phyloP scores from a whole-genome alignment of 2,329 filamentous ascomycete genomes.

The Pseudogymnoascus sp. region DNA sequence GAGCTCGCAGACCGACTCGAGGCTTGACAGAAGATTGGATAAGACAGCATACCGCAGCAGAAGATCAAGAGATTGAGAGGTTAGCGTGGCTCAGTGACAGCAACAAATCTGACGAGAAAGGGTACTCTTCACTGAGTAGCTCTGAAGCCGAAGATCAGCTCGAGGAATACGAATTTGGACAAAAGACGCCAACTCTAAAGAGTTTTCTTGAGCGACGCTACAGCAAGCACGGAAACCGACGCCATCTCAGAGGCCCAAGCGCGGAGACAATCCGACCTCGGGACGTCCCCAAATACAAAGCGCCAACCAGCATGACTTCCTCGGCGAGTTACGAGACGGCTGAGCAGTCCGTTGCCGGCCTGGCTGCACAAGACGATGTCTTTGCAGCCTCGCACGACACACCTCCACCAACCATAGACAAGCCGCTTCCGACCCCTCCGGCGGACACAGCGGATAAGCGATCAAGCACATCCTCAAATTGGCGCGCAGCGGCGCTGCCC shows the following conservation, averaged over 20 bases:
- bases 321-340: slow-evolving; percentile 7
- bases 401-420: slow-evolving; percentile 5
- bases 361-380: neutral
- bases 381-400: slow-evolving; percentile 6
- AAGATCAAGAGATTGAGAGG: slow-evolving; percentile 60
- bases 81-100: slow-evolving; percentile 77
- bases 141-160: slow-evolving; percentile 46
- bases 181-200: slow-evolving; percentile 28
- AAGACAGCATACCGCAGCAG: slow-evolving; percentile 66
- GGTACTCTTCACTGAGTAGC: slow-evolving; percentile 68
- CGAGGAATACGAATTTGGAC: slow-evolving; percentile 38
- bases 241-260: slow-evolving; percentile 25
- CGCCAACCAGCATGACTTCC: slow-evolving; percentile 6
- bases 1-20: slow-evolving; percentile 49
- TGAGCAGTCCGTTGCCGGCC: neutral
- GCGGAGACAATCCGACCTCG: slow-evolving; percentile 26
- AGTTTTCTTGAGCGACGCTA: slow-evolving; percentile 22
- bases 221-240: slow-evolving; percentile 21
- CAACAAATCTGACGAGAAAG: slow-evolving; percentile 49
- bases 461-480: slow-evolving; percentile 10
- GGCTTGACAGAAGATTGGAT: slow-evolving; percentile 81
- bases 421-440: slow-evolving; percentile 10
- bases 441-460: neutral
- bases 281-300: slow-evolving; percentile 17
- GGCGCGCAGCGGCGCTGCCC: slow-evolving; percentile 20